Conservation (phyloP, 805 yeast species). For the Candida suzukii region DNA sequence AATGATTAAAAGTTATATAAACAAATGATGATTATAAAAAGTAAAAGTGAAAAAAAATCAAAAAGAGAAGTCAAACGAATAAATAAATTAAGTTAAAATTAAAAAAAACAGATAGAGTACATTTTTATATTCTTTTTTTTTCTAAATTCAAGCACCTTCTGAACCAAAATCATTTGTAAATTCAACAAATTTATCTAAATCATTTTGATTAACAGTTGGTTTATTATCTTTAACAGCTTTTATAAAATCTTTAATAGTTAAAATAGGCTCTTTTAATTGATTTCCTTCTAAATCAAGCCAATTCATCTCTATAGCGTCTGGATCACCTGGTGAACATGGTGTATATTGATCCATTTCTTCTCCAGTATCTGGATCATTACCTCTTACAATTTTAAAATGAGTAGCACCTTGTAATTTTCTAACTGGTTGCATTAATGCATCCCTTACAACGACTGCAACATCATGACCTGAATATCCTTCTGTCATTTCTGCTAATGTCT, state of each 20-base stretch:
- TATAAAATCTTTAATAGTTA: conserved; percentile 86
- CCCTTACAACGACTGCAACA: conserved; percentile 92
- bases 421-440: conserved; percentile 96
- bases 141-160: conserved; percentile 75
- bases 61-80: neutral
- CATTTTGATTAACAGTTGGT: conserved; percentile 89
- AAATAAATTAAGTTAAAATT: neutral
- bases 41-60: neutral
- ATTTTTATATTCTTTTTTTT: too few relatives aligned
- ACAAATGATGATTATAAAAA: too few relatives aligned
- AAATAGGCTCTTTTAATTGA: conserved; percentile 82
- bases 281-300: conserved; percentile 92
- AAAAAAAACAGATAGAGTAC: too few relatives aligned
- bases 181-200: conserved; percentile 72
- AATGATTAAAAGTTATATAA: too few relatives aligned
- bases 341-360: conserved; percentile 45
- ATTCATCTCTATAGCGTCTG: conserved; percentile 76
- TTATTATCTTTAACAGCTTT: conserved; percentile 87
- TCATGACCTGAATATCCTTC: conserved; percentile 98
- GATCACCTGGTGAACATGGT: conserved; percentile 98
- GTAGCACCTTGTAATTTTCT: conserved; percentile 94
- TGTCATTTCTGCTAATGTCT: conserved; percentile 82
- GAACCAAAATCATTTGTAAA: conserved; percentile 96
- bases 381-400: conserved; percentile 66
- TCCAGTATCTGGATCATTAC: conserved; percentile 31